Percentiles rank a stretch among this genome's conserved stretches.
Evolutionary conservation across 805 yeast genomes (phyloP).

Genomic region (Cyberlindnera maritima): DNA sequence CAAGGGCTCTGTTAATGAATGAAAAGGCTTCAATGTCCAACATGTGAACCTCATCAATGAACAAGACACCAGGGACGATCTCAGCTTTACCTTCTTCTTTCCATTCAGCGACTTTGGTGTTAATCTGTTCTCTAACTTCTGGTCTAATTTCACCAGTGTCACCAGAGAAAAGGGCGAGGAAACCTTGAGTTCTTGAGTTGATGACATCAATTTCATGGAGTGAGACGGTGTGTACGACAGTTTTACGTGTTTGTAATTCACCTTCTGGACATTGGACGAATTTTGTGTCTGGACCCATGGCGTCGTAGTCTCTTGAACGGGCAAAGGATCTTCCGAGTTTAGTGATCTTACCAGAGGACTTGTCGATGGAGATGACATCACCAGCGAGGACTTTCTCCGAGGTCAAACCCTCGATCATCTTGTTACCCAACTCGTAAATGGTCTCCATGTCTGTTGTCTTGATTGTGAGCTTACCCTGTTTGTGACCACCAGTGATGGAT

Average conservation of each 20-base stretch:
- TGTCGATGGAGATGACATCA: slow-evolving; percentile 92
- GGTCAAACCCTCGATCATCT: slow-evolving; percentile 91
- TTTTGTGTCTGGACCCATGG: slow-evolving; percentile 97
- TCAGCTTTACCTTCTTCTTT: slow-evolving; percentile 98
- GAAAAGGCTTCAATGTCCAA: slow-evolving; percentile 95
- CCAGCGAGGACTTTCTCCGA: slow-evolving; percentile 97
- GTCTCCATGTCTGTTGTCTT: slow-evolving; percentile 99
- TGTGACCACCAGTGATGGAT: slow-evolving; percentile 94
- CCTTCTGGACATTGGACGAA: slow-evolving; percentile 99
- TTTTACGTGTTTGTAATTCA: slow-evolving; percentile 92
- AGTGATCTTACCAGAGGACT: slow-evolving; percentile 90
- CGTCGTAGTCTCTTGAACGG: slow-evolving; percentile 96
- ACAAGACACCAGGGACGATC: slow-evolving; percentile 94
- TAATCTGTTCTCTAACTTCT: slow-evolving; percentile 94
- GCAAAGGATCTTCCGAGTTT: slow-evolving; percentile 95
- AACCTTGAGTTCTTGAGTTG: slow-evolving; percentile 96
- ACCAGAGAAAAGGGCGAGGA: slow-evolving; percentile 90
- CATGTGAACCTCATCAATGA: slow-evolving; percentile 98
- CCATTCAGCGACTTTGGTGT: slow-evolving; percentile 96
- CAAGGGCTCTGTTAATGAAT: slow-evolving; percentile 91
- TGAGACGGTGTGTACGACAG: slow-evolving; percentile 96
- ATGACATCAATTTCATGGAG: slow-evolving; percentile 97
- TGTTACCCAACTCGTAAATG: slow-evolving; percentile 89
- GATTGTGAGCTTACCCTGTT: slow-evolving; percentile 96
- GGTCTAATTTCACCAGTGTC: slow-evolving; percentile 97